phyloP scores from a whole-genome alignment of 305 asterid genomes.

The Fraxinus xanthoxyloides region DNA sequence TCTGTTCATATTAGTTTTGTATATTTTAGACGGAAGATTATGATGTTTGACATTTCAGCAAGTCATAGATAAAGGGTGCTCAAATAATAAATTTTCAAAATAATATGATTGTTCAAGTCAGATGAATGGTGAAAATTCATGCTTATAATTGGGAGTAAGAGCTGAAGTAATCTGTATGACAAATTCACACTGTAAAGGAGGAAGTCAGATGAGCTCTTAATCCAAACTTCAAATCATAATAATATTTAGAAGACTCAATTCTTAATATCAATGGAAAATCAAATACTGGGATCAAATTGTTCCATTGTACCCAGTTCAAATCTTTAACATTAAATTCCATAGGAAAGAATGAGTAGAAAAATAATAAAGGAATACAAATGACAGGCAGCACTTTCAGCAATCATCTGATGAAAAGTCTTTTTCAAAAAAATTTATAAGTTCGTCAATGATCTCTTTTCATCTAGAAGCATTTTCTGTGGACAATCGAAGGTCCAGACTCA shows the following conservation, averaged over 20 bases:
- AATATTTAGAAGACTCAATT: not conserved
- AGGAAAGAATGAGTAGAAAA: not conserved
- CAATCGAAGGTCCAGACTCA: constrained; percentile 5
- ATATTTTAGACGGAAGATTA: not conserved
- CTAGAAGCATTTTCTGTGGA: constrained; percentile 4
- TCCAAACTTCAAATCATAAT: not conserved
- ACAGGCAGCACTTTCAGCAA: not conserved
- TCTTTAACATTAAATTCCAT: not conserved
- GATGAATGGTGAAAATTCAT: not conserved
- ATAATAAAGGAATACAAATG: not conserved
- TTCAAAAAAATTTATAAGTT: not conserved
- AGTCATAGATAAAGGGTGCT: not conserved
- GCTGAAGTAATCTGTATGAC: not conserved
- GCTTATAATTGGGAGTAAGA: not conserved
- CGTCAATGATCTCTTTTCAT: not conserved
- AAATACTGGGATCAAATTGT: not conserved
- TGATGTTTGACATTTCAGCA: not conserved
- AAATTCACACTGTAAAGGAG: not conserved
- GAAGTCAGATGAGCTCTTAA: not conserved
- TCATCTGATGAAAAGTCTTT: not conserved
- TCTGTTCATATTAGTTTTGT: not conserved
- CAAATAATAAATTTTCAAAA: not conserved
- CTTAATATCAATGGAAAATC: not conserved
- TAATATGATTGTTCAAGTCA: not conserved
- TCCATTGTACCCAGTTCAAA: not conserved